phyloP scores from a whole-genome alignment of 164 flowering plant genomes.

The Vitis labrusca region DNA sequence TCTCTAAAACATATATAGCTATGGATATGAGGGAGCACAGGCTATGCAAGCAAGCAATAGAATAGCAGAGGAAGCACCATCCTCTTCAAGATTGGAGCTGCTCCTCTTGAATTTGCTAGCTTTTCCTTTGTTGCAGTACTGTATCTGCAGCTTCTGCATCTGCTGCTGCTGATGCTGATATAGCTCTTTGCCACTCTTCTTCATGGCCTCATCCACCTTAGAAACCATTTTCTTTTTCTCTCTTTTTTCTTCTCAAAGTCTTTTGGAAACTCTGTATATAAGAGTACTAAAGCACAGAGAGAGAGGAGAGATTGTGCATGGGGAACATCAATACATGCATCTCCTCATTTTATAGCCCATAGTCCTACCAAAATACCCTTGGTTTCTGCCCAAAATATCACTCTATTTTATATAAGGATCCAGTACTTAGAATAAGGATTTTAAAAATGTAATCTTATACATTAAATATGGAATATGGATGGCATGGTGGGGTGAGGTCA shows the following conservation, averaged over 20 bases:
- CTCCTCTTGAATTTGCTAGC: slow-evolving; percentile 73
- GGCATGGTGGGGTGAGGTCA: too few relatives aligned
- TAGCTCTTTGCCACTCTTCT: slow-evolving; percentile 10
- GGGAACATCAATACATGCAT: slow-evolving; percentile 21
- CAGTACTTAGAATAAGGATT: background rate
- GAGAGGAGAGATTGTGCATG: slow-evolving; percentile 21
- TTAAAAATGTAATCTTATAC: too few relatives aligned
- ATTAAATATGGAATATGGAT: too few relatives aligned
- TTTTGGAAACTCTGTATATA: background rate
- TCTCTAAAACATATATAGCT: background rate
- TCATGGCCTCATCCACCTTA: slow-evolving; percentile 54
- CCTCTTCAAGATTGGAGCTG: slow-evolving; percentile 57
- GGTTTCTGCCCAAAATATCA: background rate
- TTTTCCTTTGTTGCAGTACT: slow-evolving; percentile 69
- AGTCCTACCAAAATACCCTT: slow-evolving; percentile 21
- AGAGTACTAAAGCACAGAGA: background rate
- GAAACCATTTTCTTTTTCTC: slow-evolving; percentile 45
- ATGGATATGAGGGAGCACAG: slow-evolving; percentile 39
- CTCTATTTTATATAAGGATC: background rate
- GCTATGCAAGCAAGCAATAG: slow-evolving; percentile 82
- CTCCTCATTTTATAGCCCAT: slow-evolving; percentile 27
- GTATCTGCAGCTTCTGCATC: slow-evolving; percentile 34
- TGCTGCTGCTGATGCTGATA: slow-evolving; percentile 19
- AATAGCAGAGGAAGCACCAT: slow-evolving; percentile 81
- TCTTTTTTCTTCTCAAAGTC: background rate